Evolutionary conservation across 257 asterid species (phyloP).

Genomic region (Solanum etuberosum): DNA sequence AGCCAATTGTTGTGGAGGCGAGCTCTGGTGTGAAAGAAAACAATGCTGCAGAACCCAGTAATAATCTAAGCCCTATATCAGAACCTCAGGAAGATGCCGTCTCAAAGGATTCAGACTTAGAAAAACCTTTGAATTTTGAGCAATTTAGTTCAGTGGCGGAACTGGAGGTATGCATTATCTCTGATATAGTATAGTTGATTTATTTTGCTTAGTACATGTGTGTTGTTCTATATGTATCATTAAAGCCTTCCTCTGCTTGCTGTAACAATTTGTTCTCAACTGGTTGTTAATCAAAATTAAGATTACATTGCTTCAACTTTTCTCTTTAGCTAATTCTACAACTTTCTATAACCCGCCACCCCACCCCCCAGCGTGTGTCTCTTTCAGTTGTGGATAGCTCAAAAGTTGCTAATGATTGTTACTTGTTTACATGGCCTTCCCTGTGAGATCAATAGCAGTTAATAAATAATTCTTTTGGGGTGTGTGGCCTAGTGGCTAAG

Average conservation of each 20-base stretch:
- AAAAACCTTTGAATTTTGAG: slow-evolving; percentile 45
- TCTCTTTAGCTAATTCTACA: not conserved
- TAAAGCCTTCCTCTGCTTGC: not conserved
- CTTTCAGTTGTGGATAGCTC: not conserved
- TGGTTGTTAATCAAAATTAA: not conserved
- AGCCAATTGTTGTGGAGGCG: slow-evolving; percentile 13
- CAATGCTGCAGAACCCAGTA: slow-evolving; percentile 7
- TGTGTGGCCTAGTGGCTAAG: not conserved
- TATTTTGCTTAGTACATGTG: not conserved
- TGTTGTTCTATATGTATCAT: not conserved
- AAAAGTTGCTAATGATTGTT: not conserved
- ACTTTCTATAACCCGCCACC: too few species aligned
- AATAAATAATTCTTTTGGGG: not conserved
- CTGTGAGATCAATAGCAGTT: not conserved
- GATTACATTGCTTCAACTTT: not conserved
- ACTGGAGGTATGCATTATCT: slow-evolving; percentile 36
- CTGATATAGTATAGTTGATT: not conserved
- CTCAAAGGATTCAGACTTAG: slow-evolving; percentile 13
- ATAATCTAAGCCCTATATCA: slow-evolving; percentile 6
- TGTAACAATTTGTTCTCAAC: not conserved
- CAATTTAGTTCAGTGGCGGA: slow-evolving; percentile 50
- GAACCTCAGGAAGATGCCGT: slow-evolving; percentile 19
- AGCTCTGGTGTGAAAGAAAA: slow-evolving; percentile 19
- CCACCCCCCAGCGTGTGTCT: not conserved
- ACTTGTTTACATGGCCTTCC: not conserved